Evolutionary conservation across 2,329 filamentous ascomycete genomes (phyloP), one percentile per base, ranked within the genome.

Genomic region (Sarocladium brachiariae): DNA sequence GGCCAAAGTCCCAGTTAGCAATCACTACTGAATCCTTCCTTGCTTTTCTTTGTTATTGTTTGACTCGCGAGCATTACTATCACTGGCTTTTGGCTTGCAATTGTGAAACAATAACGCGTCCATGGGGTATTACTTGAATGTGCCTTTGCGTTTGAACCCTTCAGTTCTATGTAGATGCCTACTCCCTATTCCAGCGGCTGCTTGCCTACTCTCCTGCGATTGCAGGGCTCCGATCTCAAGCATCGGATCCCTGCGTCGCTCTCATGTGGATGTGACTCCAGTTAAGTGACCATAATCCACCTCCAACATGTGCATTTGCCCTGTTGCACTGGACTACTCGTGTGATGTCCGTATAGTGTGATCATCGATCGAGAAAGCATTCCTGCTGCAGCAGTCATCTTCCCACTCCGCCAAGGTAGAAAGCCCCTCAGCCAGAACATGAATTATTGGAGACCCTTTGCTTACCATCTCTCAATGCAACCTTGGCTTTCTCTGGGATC

Each of bases 161-260:
- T n/a, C 33, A 35, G 33, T 35, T n/a, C n/a, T n/a, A n/a, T n/a
- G n/a, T n/a, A n/a, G n/a, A n/a, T n/a, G n/a, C n/a, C n/a, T n/a
- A n/a, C n/a, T n/a, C n/a, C 13, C 27, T 30, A 7, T 30, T 30
- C 7, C 27, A 30, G 7, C 34, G 8, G 34, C 16, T n/a, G 34
- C 34, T 9, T n/a, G 34, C 8, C 16, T n/a, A 7, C 34, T 37
- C 8, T 37, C 16, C 14, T n/a, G 11, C 27, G 13, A 43, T 47
- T 47, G 43, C 43, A 21, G 27, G 43, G 25, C n/a, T 33, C 18
- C 43, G 25, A 47, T 19, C 43, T 47, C 43, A 47, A 47, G 43
- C 43, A 47, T 47, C 27, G 27, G 43, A 47, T 47, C 43, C 43
- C 27, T 47, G 43, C 33, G 43, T 23, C 13, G 19, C 33, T 39